Percentiles rank a stretch among this genome's conserved stretches.
Conservation (phyloP, 768 basidiomycete species). For the Lactifluus rugatus region DNA sequence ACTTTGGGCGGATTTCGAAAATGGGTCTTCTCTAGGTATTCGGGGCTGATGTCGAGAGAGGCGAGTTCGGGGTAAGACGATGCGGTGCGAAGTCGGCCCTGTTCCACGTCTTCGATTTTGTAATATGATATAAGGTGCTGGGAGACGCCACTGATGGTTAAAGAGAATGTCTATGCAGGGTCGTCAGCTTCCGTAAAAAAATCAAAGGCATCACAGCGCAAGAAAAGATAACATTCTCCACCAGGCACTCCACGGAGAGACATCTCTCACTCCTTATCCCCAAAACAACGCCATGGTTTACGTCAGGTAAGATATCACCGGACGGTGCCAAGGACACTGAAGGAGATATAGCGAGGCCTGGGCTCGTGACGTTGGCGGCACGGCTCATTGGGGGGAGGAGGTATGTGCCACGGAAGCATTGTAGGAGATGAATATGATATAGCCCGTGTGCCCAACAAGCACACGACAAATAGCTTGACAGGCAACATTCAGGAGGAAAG, state of each 20-base stretch:
- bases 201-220: neutral
- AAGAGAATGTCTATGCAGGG: constrained; percentile 69
- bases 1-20: constrained; percentile 88
- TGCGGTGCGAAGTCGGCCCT: constrained; percentile 79
- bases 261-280: neutral
- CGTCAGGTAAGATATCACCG: constrained; percentile 6
- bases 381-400: neutral
- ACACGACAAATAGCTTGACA: neutral
- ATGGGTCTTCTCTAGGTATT: constrained; percentile 83
- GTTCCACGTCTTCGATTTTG: constrained; percentile 81
- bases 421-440: no score
- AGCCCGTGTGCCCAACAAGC: neutral
- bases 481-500: neutral
- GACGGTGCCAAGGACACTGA: neutral
- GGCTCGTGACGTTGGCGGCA: constrained; percentile 1
- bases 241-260: neutral
- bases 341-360: neutral
- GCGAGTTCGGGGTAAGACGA: constrained; percentile 83
- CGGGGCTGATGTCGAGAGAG: constrained; percentile 74
- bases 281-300: constrained; percentile 2
- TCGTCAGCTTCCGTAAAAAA: constrained; percentile 8
- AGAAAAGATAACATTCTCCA: neutral
- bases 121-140: constrained; percentile 96
- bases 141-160: constrained; percentile 72
- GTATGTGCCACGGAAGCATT: no score